Percentiles rank a stretch among this genome's conserved stretches.
These are phyloP conservation scores for Elymus sibiricus DNA, from an alignment of 176 grass and related monocot species.

Conservation along the genomic window DNA sequence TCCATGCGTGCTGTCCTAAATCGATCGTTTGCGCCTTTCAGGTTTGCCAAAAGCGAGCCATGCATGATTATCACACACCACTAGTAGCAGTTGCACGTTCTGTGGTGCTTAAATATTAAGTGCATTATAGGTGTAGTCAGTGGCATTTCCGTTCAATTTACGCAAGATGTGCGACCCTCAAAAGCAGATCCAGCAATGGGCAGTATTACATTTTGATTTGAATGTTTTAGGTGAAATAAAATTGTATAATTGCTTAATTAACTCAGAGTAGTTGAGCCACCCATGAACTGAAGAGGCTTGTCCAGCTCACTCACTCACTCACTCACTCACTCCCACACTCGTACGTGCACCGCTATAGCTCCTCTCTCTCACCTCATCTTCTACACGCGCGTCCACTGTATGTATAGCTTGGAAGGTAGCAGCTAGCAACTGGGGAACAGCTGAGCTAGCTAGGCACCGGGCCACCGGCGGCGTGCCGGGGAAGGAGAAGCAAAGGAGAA, in stretches of 20 bases:
- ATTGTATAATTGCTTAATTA: background rate
- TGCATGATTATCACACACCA: background rate
- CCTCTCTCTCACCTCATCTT: background rate
- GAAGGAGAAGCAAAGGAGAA: background rate
- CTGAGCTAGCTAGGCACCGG: too few relatives aligned
- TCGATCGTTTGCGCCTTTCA: background rate
- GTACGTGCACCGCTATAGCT: background rate
- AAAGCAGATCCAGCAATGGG: background rate
- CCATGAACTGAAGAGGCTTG: background rate
- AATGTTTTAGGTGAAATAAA: background rate
- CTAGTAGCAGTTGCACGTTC: background rate
- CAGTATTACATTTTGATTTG: background rate
- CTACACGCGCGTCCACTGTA: background rate
- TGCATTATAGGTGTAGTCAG: too few relatives aligned
- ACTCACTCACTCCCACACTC: background rate
- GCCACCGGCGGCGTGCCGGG: background rate
- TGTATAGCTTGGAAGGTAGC: background rate
- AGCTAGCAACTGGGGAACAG: too few relatives aligned
- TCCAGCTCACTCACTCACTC: background rate
- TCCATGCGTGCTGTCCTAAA: background rate
- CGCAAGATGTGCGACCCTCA: background rate
- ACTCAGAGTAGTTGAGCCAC: background rate
- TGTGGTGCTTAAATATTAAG: background rate
- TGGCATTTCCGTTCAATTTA: background rate
- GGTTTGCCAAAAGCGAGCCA: background rate